Conservation (phyloP, 148 eudicot genomes). For the Rhododendron vialii region DNA sequence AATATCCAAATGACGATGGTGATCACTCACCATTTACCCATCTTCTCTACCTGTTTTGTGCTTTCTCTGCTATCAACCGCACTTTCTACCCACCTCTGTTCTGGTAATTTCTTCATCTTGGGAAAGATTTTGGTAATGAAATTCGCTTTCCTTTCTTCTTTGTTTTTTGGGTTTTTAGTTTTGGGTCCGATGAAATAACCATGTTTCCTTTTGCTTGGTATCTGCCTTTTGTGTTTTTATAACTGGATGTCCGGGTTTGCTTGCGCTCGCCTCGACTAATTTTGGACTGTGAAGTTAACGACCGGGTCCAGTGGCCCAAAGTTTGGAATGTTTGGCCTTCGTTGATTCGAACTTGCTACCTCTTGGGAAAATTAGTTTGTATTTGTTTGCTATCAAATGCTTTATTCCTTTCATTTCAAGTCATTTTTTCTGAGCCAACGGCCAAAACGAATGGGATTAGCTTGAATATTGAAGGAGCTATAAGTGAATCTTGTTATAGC, state of each 20-base stretch:
- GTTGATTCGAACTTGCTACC: not conserved
- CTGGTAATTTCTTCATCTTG: conserved; percentile 11
- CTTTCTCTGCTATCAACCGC: not conserved
- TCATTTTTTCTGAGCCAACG: not conserved
- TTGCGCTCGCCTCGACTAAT: not conserved
- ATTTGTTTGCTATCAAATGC: not conserved
- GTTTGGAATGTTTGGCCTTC: not conserved
- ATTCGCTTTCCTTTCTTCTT: not conserved
- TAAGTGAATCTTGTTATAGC: not conserved
- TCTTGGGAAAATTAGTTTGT: not conserved
- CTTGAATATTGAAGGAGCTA: not conserved
- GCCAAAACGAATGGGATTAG: not conserved
- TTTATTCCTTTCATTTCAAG: not conserved
- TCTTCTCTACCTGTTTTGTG: not conserved
- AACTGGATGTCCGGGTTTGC: not conserved
- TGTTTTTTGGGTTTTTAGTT: not conserved
- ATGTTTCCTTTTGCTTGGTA: not conserved
- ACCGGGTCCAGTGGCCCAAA: not conserved
- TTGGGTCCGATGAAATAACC: not conserved
- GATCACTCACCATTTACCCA: not conserved
- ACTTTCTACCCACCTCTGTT: not conserved
- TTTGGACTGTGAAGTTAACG: no score
- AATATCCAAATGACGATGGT: not conserved
- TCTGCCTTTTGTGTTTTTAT: not conserved
- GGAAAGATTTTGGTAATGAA: not conserved